A percentile compares a stretch with the other conserved stretches of the same genome.
phyloP scores from a whole-genome alignment of 768 basidiomycete genomes.

The Boletellus sp. region DNA sequence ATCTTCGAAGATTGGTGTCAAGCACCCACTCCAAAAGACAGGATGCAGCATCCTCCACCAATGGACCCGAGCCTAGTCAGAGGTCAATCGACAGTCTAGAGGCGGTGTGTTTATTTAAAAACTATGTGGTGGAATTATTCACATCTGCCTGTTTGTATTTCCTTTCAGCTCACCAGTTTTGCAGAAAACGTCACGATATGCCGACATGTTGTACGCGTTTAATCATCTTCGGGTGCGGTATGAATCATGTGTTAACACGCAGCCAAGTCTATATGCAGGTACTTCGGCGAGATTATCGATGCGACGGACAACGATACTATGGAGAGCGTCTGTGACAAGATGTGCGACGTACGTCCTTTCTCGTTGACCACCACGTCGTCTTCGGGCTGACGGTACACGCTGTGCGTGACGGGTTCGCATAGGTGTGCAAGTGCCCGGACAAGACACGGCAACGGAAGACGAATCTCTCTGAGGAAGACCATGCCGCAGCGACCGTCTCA shows the following conservation, averaged over 20 bases:
- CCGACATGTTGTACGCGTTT: constrained; percentile 61
- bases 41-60: constrained; percentile 37
- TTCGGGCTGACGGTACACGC: not conserved
- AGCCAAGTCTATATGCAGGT: constrained; percentile 66
- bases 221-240: not conserved
- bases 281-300: constrained; percentile 73
- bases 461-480: constrained; percentile 45
- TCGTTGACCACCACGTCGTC: not conserved
- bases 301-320: constrained; percentile 39
- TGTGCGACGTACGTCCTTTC: constrained; percentile 69
- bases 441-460: constrained; percentile 50
- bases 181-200: constrained; percentile 60
- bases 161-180: constrained; percentile 43
- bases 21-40: constrained; percentile 44
- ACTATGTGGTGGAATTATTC: constrained; percentile 7
- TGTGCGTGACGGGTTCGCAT: not conserved
- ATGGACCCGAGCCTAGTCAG: constrained; percentile 64
- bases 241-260: not conserved
- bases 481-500: constrained; percentile 25
- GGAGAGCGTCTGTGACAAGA: constrained; percentile 58
- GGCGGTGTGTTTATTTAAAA: constrained; percentile 40
- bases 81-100: constrained; percentile 60
- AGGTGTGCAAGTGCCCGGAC: constrained; percentile 80
- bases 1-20: constrained; percentile 51
- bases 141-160: not conserved